Base-by-base conservation (phyloP, 2,329 filamentous ascomycete genomes). In the Colletotrichum sp. region DNA sequence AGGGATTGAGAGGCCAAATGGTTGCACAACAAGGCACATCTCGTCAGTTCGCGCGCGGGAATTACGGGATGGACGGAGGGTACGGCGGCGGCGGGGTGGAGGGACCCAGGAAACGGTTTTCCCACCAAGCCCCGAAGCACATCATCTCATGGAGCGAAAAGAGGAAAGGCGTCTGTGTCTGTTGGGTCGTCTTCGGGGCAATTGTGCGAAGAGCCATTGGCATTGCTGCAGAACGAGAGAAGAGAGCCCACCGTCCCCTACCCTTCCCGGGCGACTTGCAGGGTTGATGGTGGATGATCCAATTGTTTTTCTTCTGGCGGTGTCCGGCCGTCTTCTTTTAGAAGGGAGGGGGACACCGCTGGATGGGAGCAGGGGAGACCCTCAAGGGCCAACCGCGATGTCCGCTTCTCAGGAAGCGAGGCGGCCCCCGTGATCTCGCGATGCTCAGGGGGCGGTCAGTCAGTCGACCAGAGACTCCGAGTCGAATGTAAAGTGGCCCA, bases 41-140 rank as follows among this genome's bases (percentile, higher is more conserved):
- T 66, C 60, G 18, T 60, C 67, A 72, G 10, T 60, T 69, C 63
- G 57, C 74, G 70, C 73, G 74, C 74, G 74, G 74, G 70, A 73
- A 65, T 68, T 76, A 68, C 70, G 70, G 74, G 64, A 76, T 69
- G 70, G 71, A 32, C 64, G 65, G 74, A 69, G 32, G 61, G n/a
- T n/a, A 34, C 21, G 32, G 60, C 32, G 48, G 34, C 34, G 52
- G 34, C 58, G 28, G 57, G 58, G 58, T 12, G 58, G 21, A 60
- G 63, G 57, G 69, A 26, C 57, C 26, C 30, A 32, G 61, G 34
- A 60, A 69, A 55, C 69, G 36, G 18, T 30, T 58, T 52, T 75
- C 57, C 48, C 57, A 64, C 57, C 70, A 64, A 57, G 64, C 21
- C n/a, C 61, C 43, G 21, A 68, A 58, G 61, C 61, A 73, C 34